These are phyloP conservation scores for Populus deltoides DNA, from an alignment of 345 rosid species.

Conservation along the genomic window DNA sequence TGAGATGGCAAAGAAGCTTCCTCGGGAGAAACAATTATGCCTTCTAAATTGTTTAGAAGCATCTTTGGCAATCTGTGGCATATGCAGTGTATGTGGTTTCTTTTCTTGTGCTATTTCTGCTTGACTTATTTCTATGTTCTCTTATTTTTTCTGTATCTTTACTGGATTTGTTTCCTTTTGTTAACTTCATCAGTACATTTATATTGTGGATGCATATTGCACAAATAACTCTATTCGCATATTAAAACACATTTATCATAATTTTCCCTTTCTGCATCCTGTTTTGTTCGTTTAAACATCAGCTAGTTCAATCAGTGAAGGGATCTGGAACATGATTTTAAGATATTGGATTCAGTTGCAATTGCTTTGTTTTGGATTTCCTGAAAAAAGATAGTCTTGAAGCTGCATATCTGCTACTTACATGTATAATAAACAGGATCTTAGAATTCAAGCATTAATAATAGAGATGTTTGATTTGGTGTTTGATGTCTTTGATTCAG, in stretches of 20 bases:
- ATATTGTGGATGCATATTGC: not conserved
- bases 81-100: constrained; percentile 71
- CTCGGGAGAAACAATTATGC: constrained; percentile 36
- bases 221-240: not conserved
- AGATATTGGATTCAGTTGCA: not conserved
- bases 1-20: constrained; percentile 59
- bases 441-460: not conserved
- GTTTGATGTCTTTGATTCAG: not conserved
- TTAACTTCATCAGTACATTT: not conserved
- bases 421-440: not conserved
- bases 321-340: not conserved
- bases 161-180: not conserved
- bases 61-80: constrained; percentile 84
- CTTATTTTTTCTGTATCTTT: not conserved
- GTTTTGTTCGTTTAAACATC: not conserved
- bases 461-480: not conserved
- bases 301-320: not conserved
- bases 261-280: not conserved
- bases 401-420: not conserved
- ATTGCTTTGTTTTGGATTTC: not conserved
- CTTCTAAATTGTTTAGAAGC: constrained; percentile 59
- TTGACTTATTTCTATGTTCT: not conserved
- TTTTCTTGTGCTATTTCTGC: not conserved
- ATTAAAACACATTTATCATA: not conserved
- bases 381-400: not conserved